Base-by-base conservation (phyloP, 495 filamentous ascomycete species). In the Chaetomium cochliodes region DNA sequence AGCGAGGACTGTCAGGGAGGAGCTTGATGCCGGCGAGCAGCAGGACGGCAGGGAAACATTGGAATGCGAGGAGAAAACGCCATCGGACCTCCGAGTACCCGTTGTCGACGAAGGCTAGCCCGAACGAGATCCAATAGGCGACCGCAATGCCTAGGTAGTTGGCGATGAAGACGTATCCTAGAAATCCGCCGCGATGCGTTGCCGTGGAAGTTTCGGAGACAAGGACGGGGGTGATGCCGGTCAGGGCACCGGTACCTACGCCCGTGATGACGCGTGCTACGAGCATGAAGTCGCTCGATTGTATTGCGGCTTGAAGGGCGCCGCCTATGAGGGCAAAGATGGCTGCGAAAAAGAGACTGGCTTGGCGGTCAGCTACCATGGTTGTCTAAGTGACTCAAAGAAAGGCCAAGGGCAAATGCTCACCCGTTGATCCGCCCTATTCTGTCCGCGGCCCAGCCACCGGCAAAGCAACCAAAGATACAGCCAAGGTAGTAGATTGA, bases 111-210 rank as follows among this genome's bases (percentile, higher is more conserved):
- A 81, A 83, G 15, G 83, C 77, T 50, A 86, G 67, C 47, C 84
- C 82, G 65, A 86, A 87, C 22, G 82, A 82, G 63, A 87, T 76
- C 86, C 85, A 88, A 72, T 88, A 87, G 9, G 85, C 85, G 33
- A 88, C 72, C 4, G 81, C 80, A 37, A 89, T 85, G 58, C 85
- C 85, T 13, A 86, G 74, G 66, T 85, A 82, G 65, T 82, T 83
- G 8, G 80, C 80, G 64, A 84, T 84, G 72, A 86, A 84, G 53
- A 81, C 80, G 58, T 81, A 79, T 33, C 79, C 82, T 23, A 84
- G 72, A 62, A 76, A 80, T 23, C 76, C 76, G 37, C 80, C 81
- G 22, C 81, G 77, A 59, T 81, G 79, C 39, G 76, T 69, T 20
- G 81, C 78, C 13, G 75, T 78, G 18, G 80, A 79, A 15, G 75